Conservation (phyloP, 139 green algal genomes). For the Chlamydomonas schloesseri region DNA sequence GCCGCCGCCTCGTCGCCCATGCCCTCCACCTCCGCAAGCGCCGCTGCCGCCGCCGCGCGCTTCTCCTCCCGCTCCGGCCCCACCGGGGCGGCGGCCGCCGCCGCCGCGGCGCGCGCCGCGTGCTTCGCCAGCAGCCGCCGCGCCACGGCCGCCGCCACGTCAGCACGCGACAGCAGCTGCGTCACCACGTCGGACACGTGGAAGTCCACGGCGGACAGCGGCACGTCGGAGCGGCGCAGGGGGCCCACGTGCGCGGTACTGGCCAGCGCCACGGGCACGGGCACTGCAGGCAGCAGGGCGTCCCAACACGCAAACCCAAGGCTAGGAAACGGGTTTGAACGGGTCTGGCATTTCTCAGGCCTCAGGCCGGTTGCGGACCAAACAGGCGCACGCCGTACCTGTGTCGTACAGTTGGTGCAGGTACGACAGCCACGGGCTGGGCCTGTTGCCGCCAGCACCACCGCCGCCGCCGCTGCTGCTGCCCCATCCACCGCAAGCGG, state of each 20-base stretch:
- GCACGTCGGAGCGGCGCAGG: constrained; percentile 58
- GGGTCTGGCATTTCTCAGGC: too few relatives aligned
- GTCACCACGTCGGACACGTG: constrained; percentile 57
- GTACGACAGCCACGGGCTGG: constrained; percentile 43
- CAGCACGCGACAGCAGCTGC: constrained; percentile 45
- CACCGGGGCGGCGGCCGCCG: too few relatives aligned
- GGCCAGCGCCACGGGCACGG: neutral
- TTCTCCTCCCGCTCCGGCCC: too few relatives aligned
- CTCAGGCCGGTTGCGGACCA: too few relatives aligned
- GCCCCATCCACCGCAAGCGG: too few relatives aligned
- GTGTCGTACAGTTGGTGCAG: constrained; percentile 30
- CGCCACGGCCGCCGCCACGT: constrained; percentile 36
- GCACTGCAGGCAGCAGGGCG: neutral
- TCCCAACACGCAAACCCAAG: neutral
- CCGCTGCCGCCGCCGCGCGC: too few relatives aligned
- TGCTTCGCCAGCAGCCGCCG: too few relatives aligned
- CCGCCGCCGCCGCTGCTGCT: too few relatives aligned
- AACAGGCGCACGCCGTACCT: constrained; percentile 16
- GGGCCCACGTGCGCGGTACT: neutral
- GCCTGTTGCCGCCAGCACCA: too few relatives aligned
- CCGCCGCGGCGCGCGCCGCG: too few relatives aligned
- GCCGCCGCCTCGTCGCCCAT: neutral
- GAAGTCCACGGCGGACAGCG: constrained; percentile 67
- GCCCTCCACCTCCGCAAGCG: neutral
- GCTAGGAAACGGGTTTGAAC: neutral